These are phyloP conservation scores for Opeltia flavorubescens DNA, from an alignment of 495 filamentous ascomycete genomes.

Conservation along the genomic window DNA sequence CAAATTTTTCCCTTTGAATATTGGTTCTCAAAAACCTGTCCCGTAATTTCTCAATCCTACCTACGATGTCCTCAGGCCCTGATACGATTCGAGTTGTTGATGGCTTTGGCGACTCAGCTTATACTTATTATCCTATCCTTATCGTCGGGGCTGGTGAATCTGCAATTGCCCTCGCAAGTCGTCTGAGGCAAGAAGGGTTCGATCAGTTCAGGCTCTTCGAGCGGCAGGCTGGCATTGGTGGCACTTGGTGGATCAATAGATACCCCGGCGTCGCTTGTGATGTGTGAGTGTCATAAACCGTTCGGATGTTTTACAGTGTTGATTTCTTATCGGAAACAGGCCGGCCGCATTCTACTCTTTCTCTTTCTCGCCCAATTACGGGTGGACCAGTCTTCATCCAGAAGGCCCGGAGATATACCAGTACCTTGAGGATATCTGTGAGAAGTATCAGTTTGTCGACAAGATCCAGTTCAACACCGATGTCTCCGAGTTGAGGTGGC, in stretches of 20 bases:
- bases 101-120: constrained; percentile 33
- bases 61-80: too few relatives aligned
- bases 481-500: constrained; percentile 31
- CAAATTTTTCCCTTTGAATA: too few relatives aligned
- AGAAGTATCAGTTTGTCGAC: constrained; percentile 40
- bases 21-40: too few relatives aligned
- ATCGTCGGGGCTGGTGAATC: constrained; percentile 51
- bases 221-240: constrained; percentile 43
- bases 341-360: constrained; percentile 49
- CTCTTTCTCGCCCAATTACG: constrained; percentile 43
- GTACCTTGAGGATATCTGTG: constrained; percentile 47
- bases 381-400: constrained; percentile 44
- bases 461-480: constrained; percentile 46
- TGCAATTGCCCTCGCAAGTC: constrained; percentile 51
- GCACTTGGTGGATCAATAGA: constrained; percentile 54
- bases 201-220: constrained; percentile 56
- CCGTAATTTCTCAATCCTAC: too few relatives aligned
- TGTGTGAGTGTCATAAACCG: constrained; percentile 17
- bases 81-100: constrained; percentile 30
- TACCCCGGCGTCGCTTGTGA: constrained; percentile 51
- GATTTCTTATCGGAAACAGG: constrained; percentile 14
- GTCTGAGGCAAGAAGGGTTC: constrained; percentile 42
- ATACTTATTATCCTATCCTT: constrained; percentile 41
- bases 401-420: constrained; percentile 38
- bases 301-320: not conserved